phyloP scores from a whole-genome alignment of 192 early-diverging fungal genomes.

The Coemansia sp. region DNA sequence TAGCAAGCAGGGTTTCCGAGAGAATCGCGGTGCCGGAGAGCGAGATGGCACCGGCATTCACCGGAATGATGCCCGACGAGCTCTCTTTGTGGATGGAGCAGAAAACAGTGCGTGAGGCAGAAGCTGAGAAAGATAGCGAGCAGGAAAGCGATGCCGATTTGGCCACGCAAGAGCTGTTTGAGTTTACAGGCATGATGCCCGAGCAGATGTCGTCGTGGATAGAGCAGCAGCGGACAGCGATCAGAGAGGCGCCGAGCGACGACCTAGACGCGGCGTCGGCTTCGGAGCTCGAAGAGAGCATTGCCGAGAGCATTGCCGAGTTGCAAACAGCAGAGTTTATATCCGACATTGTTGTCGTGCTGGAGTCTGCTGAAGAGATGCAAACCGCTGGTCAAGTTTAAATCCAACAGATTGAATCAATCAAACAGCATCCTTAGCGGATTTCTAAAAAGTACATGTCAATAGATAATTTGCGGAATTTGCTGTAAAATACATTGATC shows the following conservation, averaged over 20 bases:
- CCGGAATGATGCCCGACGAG: constrained; percentile 40
- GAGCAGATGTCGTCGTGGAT: constrained; percentile 3
- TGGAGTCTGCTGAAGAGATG: constrained; percentile 1
- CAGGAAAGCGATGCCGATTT: neutral
- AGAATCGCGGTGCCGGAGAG: neutral
- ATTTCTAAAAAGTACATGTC: too few species aligned
- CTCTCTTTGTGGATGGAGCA: constrained; percentile 27
- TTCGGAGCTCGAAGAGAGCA: constrained; percentile 14
- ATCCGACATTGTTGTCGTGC: constrained; percentile 34
- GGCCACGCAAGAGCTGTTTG: neutral
- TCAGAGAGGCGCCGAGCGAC: neutral
- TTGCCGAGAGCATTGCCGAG: constrained; percentile 20
- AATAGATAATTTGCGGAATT: too few species aligned
- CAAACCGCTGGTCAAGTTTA: neutral
- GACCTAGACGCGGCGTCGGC: constrained; percentile 7
- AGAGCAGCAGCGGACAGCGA: constrained; percentile 1
- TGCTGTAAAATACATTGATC: too few species aligned
- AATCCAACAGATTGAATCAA: neutral
- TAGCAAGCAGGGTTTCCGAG: neutral
- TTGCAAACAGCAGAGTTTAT: constrained; percentile 40
- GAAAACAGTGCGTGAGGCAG: constrained; percentile 14
- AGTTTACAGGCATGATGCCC: constrained; percentile 6
- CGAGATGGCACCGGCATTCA: constrained; percentile 18
- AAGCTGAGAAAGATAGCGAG: neutral
- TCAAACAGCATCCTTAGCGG: too few species aligned